Base-by-base conservation (phyloP, 495 filamentous ascomycete species). In the Corynascus novoguineensis region DNA sequence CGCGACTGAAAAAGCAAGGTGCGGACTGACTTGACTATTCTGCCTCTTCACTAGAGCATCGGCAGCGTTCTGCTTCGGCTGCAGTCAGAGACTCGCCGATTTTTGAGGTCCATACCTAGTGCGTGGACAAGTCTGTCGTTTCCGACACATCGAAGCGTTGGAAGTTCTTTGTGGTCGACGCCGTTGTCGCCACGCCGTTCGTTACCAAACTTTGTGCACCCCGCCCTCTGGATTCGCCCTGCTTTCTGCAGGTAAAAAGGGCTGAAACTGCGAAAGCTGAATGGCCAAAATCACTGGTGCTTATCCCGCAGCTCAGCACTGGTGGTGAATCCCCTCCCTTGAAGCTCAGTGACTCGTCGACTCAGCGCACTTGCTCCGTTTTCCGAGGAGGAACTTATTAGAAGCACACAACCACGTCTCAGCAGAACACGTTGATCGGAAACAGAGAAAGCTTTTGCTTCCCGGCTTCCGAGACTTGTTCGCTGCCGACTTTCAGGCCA, bases 271-370 rank as follows among this genome's bases (percentile, higher is more conserved):
- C 41, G 56, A 42, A 42, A 61, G 55, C 49, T 69, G 66, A 66
- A 59, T 69, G 66, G 66, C 60, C 63, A 63, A 59, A 54, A 51
- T 45, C 11, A 25, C 32, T 60, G 51, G 29, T 69, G 59, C 53
- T 64, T 65, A 60, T 67, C 56, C 61, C 62, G 58, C 67, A 65
- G 46, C 57, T 47, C 41, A 53, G 64, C 56, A 62, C 55, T 59
- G 60, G 51, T 47, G 58, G 44, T 57, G 48, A 54, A 57, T 51
- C 49, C 51, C 42, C 52, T 47, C 51, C 42, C 50, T 47, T 49
- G 44, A 32, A 49, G 31, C 44, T 42, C 37, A 27, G 7, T 11
- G 27, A n/a, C n/a, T 42, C 25, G 10, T 15, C 34, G 45, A 21
- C 34, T 31, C 34, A 19, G 41, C 35, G 15, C 28, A 25, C 31